Conservation (phyloP, 257 asterid genomes). For the Datura wrightii region DNA sequence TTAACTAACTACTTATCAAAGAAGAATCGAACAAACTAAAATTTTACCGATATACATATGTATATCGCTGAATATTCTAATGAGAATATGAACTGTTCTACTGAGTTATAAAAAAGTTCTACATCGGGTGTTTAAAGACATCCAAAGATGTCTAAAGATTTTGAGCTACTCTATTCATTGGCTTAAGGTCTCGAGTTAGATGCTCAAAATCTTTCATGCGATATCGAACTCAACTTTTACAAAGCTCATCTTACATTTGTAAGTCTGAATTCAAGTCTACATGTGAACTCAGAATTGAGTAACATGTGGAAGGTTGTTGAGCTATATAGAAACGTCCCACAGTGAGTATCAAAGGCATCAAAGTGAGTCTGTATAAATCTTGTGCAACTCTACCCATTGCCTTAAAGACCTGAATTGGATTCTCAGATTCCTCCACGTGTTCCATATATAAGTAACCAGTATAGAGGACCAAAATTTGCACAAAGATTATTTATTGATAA, state of each 20-base stretch:
- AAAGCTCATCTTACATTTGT: constrained; percentile 18
- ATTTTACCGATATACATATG: not conserved
- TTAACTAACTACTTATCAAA: not conserved
- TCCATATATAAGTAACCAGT: not conserved
- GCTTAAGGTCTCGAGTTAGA: not conserved
- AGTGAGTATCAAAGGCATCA: not conserved
- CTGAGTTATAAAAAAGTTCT: not conserved
- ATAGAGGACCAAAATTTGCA: not conserved
- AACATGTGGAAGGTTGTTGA: constrained; percentile 6
- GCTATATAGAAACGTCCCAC: constrained; percentile 7
- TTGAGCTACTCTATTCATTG: not conserved
- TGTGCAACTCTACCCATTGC: not conserved
- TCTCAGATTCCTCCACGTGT: constrained; percentile 22
- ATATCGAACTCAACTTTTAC: not conserved
- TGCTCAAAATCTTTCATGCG: not conserved
- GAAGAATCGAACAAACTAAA: not conserved
- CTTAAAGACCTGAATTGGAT: not conserved
- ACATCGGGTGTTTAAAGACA: not conserved
- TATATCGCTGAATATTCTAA: not conserved
- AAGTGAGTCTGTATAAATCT: not conserved
- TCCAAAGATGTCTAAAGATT: constrained; percentile 7
- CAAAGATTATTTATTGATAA: not conserved
- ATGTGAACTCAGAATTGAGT: constrained; percentile 8
- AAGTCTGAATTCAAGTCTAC: not conserved
- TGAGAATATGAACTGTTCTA: constrained; percentile 1